Conservation (phyloP, 192 early-diverging fungal species). For the Backusella luteola region DNA sequence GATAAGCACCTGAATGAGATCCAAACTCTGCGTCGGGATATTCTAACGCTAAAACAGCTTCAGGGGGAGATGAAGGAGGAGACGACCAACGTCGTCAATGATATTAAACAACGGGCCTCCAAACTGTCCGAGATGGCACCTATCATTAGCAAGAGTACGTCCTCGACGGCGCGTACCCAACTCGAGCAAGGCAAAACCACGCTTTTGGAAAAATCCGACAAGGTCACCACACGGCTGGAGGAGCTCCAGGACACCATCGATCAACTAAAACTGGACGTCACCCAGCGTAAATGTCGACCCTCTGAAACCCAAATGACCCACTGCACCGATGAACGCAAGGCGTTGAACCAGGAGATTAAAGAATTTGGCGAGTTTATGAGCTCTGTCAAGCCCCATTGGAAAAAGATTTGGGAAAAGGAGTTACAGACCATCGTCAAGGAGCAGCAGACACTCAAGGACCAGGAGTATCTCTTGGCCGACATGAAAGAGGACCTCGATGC, state of each 20-base stretch:
- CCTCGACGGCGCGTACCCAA: slow-evolving; percentile 7
- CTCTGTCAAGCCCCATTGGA: slow-evolving; percentile 69
- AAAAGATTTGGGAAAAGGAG: slow-evolving; percentile 83
- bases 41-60: slow-evolving; percentile 49
- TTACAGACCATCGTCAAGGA: slow-evolving; percentile 79
- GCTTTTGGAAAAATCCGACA: slow-evolving; percentile 46
- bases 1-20: slow-evolving; percentile 45
- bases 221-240: slow-evolving; percentile 50
- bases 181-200: slow-evolving; percentile 54
- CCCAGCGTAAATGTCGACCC: slow-evolving; percentile 64
- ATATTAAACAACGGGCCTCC: slow-evolving; percentile 20
- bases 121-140: background rate
- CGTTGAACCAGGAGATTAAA: slow-evolving; percentile 48
- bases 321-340: slow-evolving; percentile 50
- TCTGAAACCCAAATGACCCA: slow-evolving; percentile 51
- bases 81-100: slow-evolving; percentile 8
- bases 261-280: slow-evolving; percentile 72
- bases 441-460: slow-evolving; percentile 78
- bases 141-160: background rate
- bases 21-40: slow-evolving; percentile 46
- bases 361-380: slow-evolving; percentile 58
- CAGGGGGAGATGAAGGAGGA: slow-evolving; percentile 31
- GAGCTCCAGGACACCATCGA: slow-evolving; percentile 67
- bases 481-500: slow-evolving; percentile 64
- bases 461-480: slow-evolving; percentile 67